Evolutionary conservation across 257 asterid species (phyloP), one percentile per base, ranked within the genome.

Genomic region (Jacaranda copaia): DNA sequence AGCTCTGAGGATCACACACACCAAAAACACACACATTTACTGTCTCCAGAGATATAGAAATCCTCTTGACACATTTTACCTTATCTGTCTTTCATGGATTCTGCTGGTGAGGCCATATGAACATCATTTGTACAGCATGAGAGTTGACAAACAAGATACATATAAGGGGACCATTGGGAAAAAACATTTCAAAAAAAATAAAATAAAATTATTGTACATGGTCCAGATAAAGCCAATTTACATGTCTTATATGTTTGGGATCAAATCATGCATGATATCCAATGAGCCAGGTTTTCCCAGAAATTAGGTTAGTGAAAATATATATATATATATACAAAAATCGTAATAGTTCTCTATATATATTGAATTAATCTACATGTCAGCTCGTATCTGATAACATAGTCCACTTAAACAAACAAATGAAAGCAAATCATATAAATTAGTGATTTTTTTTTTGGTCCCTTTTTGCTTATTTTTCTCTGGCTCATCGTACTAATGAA

Each of bases 31-130:
- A 51, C 49, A 63, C 18, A 5, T n/a, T 63, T 25, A 52, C 38
- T 25, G 18, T 20, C 56, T 32, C 7, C 6, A 10, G 5, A 62
- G 38, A 48, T 3, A 49, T 19, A 49, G 51, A 67, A 14, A 61
- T 61, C 72, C 49, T 10, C 1, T 1, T 4, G 5, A 20, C 36
- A 58, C 63, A 32, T n/a, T 63, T 68, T 51, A 57, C 71, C 75
- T 78, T 69, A 84, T 73, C 72, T 74, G 63, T 61, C 55, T 56
- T 73, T 68, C 80, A 81, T 75, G 69, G 77, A 35, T 68, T 56
- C 56, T 53, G 77, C 61, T 72, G 53, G 70, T 67, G 76, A 49
- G 48, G 68, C 71, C 76, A 82, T 64, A 65, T 43, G 38, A 53
- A 64, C 70, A 53, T 65, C 12, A 49, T 67, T 68, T 73, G 14